Percentiles rank a stretch among this genome's conserved stretches.
Evolutionary conservation across 441 rosid genomes (phyloP).

Genomic region (Kokia cookei): DNA sequence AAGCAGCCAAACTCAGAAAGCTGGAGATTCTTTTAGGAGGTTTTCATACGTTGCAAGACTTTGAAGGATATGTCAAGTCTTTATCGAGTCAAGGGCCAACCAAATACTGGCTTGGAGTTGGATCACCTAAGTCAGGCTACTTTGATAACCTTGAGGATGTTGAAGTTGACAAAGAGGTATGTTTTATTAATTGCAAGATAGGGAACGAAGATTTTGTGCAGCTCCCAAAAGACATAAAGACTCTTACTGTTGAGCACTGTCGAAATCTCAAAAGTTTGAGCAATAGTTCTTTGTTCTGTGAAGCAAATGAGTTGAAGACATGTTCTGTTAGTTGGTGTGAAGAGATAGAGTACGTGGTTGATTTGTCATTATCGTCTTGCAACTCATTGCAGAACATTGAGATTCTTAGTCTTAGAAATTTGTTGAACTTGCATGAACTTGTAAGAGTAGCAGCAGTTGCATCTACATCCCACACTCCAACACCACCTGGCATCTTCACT

Average conservation of each 20-base stretch:
- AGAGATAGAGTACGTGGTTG: not conserved
- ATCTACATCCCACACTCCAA: not conserved
- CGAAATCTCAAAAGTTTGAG: not conserved
- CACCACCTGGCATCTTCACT: not conserved
- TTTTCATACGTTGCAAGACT: conserved; percentile 1
- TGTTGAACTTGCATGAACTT: not conserved
- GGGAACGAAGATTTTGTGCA: not conserved
- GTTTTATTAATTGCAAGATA: not conserved
- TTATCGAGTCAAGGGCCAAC: not conserved
- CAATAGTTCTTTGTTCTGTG: not conserved
- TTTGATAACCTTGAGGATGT: not conserved
- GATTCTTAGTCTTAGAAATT: not conserved
- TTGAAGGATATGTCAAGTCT: not conserved
- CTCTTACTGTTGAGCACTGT: not conserved
- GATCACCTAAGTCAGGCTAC: not conserved
- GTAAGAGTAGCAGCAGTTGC: not conserved
- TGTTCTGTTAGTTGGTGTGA: not conserved
- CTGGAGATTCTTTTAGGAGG: conserved; percentile 15
- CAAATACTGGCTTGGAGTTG: not conserved
- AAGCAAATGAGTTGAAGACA: not conserved
- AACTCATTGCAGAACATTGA: not conserved
- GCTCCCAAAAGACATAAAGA: not conserved
- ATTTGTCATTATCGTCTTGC: not conserved
- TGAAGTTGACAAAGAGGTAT: not conserved
- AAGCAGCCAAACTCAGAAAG: conserved; percentile 13